Base-by-base conservation (phyloP, 257 asterid genomes). In the Penstemon newberryi region DNA sequence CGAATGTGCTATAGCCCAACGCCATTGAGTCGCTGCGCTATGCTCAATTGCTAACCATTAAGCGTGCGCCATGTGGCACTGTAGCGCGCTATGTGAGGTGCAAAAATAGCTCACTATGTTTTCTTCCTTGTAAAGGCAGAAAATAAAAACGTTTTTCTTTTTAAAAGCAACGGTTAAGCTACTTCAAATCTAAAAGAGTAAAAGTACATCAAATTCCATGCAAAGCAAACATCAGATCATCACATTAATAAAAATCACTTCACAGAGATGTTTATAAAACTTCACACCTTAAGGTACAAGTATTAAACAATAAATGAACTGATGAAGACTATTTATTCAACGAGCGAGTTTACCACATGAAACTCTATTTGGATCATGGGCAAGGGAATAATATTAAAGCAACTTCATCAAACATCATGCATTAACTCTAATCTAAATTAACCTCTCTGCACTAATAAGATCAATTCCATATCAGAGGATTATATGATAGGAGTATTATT, bases 381-480 rank as follows among this genome's bases (percentile, higher is more conserved):
- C 37, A 43, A 2, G 33, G 33, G 2, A 0, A 25, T 25, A 25
- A 25, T 1, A 67, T 11, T 53, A 58, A 38, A 52, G 33, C 60
- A 65, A 64, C 42, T 54, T 60, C 49, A 59, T 52, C 40, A 70
- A 64, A 51, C 7, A 4, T 12, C 33, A 25, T 0, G 1, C 2
- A 25, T 1, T 25, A 25, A 61, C 15, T 18, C 12, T 54, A 66
- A 60, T 60, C 63, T 38, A 18, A 45, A 50, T 51, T 42, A 40
- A 50, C 70, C 59, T 2, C 12, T 38, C 37, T 19, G 69, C 56
- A 38, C 69, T 11, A 15, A 55, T 6, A 54, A 72, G 44, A 56
- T 18, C 60, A 18, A 33, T 33, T 6, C 37, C 39, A 70, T 43
- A 13, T 15, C 11, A 46, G 56, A 76, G 71, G 60, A 77, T 68